These are phyloP conservation scores for Ustilago esculenta DNA, from an alignment of 1,284 basidiomycete genomes.

Conservation along the genomic window DNA sequence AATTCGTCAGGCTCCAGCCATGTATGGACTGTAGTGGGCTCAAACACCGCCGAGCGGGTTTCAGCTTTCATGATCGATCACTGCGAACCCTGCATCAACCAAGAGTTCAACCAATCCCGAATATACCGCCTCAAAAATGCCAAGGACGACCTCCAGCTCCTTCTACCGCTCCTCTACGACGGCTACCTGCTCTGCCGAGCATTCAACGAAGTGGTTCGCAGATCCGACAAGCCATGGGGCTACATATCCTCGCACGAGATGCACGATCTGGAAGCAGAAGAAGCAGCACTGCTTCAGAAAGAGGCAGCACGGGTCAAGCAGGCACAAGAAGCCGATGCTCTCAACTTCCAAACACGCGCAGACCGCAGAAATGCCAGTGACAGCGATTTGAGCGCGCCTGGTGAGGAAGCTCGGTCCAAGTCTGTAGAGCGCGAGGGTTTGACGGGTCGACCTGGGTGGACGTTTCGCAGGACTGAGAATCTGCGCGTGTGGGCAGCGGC, in stretches of 20 bases:
- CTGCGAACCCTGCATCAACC: conserved; percentile 6
- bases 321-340: conserved; percentile 67
- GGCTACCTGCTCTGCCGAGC: conserved; percentile 82
- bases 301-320: conserved; percentile 45
- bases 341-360: conserved; percentile 42
- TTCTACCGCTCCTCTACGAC: conserved; percentile 60
- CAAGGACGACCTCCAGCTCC: conserved; percentile 2
- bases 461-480: conserved; percentile 53
- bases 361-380: conserved; percentile 13
- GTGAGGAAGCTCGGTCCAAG: neutral
- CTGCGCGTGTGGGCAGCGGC: conserved; percentile 48
- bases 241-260: conserved; percentile 80
- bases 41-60: conserved; percentile 5
- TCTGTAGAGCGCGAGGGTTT: neutral
- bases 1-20: neutral
- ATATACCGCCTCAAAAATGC: conserved; percentile 7
- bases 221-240: conserved; percentile 84
- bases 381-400: neutral
- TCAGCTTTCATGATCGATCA: conserved; percentile 30
- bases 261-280: conserved; percentile 69
- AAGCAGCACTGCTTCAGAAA: conserved; percentile 68
- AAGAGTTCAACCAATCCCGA: conserved; percentile 1
- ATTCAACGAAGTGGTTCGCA: conserved; percentile 81
- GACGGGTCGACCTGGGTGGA: conserved; percentile 41
- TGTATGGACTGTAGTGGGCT: conserved; percentile 1